A percentile compares a stretch with the other conserved stretches of the same genome.
These are phyloP conservation scores for Chloranthus sessilifolius DNA, from an alignment of 164 flowering plant genomes.

Conservation along the genomic window DNA sequence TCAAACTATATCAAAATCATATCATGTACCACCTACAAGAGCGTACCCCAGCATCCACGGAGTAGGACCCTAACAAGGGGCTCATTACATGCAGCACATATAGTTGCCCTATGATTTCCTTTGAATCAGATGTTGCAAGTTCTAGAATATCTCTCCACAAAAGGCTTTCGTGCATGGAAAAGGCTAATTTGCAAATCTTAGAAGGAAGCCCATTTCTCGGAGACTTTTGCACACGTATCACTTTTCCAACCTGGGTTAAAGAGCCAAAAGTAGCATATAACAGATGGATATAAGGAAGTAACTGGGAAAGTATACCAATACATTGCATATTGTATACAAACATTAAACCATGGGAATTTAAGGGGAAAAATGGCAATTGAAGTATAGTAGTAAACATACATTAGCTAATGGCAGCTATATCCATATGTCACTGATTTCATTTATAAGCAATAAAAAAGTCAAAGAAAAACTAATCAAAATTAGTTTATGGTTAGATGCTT, in stretches of 20 bases:
- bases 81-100: slow-evolving; percentile 60
- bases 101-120: slow-evolving; percentile 43
- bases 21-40: no score
- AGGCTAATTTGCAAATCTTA: slow-evolving; percentile 18
- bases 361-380: neutral
- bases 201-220: slow-evolving; percentile 21
- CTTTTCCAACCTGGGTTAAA: slow-evolving; percentile 64
- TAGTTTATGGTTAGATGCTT: no score
- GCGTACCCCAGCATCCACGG: slow-evolving; percentile 80
- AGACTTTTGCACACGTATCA: slow-evolving; percentile 62
- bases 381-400: neutral
- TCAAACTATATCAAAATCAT: neutral
- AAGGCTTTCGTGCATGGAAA: slow-evolving; percentile 45
- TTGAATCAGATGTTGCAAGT: slow-evolving; percentile 36
- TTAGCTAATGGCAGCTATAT: no score
- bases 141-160: slow-evolving; percentile 53
- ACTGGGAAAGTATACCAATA: no score
- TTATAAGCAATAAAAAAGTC: no score
- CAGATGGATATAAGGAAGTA: neutral
- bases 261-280: neutral
- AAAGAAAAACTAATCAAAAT: no score
- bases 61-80: slow-evolving; percentile 61
- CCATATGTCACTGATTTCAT: no score
- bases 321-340: no score
- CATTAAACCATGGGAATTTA: no score